These are phyloP conservation scores for Phytophthora europaea DNA, from an alignment of 352 stramenopile genomes.

Conservation along the genomic window DNA sequence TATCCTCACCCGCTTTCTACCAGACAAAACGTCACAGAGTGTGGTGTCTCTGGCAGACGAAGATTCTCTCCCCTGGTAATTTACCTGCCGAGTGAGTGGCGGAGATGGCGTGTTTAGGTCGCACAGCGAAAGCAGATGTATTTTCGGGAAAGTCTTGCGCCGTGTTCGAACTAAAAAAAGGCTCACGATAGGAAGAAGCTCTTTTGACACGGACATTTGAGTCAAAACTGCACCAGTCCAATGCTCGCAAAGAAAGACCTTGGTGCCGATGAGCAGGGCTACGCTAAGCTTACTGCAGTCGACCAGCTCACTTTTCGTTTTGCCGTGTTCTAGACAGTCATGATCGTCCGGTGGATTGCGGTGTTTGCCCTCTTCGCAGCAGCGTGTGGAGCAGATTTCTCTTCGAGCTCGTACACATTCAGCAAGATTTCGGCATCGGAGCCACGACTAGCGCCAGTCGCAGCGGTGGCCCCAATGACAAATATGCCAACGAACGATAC, in stretches of 20 bases:
- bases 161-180: slow-evolving; percentile 22
- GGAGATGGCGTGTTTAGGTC: slow-evolving; percentile 7
- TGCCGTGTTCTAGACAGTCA: slow-evolving; percentile 5
- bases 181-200: neutral
- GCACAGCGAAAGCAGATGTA: slow-evolving; percentile 23
- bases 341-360: slow-evolving; percentile 14
- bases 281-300: neutral
- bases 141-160: slow-evolving; percentile 20
- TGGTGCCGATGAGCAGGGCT: neutral
- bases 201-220: slow-evolving; percentile 13
- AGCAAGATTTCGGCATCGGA: neutral
- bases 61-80: slow-evolving; percentile 13
- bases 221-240: neutral
- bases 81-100: slow-evolving; percentile 12
- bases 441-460: neutral
- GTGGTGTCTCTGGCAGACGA: slow-evolving; percentile 25
- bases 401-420: slow-evolving; percentile 9
- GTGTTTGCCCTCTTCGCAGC: slow-evolving; percentile 1
- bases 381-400: neutral
- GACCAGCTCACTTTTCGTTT: slow-evolving; percentile 21
- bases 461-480: neutral
- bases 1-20: neutral
- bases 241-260: slow-evolving; percentile 2
- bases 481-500: neutral
- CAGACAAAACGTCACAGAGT: slow-evolving; percentile 11